Base-by-base conservation (phyloP, 2,329 filamentous ascomycete species). In the Laburnicola sp. region DNA sequence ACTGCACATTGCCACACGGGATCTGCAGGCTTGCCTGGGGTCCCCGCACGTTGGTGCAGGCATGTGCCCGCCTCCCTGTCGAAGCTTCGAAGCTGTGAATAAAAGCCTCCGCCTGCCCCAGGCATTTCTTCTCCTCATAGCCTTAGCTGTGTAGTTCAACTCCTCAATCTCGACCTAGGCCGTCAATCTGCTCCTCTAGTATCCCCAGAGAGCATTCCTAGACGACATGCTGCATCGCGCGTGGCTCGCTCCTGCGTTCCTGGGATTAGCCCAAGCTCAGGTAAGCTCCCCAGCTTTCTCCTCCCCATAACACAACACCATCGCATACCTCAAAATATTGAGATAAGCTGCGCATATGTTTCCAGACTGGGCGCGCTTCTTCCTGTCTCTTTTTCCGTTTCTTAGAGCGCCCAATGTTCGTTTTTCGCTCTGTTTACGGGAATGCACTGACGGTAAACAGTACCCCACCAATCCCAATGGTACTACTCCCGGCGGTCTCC, bases 191-290 rank as follows among this genome's bases (percentile, higher is more conserved):
- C 49, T 54, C 48, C 38, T 39, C 21, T 42, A 50, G 50, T 56
- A 53, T 55, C 51, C 51, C 56, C 54, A 48, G 58, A 64, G 50
- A 56, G 45, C 48, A 40, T 51, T 49, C 45, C 10, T 40, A 37
- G 53, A 62, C 67, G 62, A 58, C 63, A 72, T 72, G 68, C 53
- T 63, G 30, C 41, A 44, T 16, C 25, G 34, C 43, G 43, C 43
- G 62, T 66, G 70, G 68, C 69, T 70, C 59, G 63, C 62, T 54
- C 64, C 64, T 61, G 62, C 65, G 61, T 64, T 71, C 53, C 59
- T 70, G 60, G 66, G 62, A 46, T 53, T 64, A 31, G 69, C 68
- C 50, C 68, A 68, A 52, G 39, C 48, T 28, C 37, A 55, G 48
- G 68, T 71, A 61, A 50, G 68, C 64, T 22, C 45, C 51, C 53